These are phyloP conservation scores for Xylaria sp. DNA, from an alignment of 2,329 filamentous ascomycete genomes.

Conservation along the genomic window DNA sequence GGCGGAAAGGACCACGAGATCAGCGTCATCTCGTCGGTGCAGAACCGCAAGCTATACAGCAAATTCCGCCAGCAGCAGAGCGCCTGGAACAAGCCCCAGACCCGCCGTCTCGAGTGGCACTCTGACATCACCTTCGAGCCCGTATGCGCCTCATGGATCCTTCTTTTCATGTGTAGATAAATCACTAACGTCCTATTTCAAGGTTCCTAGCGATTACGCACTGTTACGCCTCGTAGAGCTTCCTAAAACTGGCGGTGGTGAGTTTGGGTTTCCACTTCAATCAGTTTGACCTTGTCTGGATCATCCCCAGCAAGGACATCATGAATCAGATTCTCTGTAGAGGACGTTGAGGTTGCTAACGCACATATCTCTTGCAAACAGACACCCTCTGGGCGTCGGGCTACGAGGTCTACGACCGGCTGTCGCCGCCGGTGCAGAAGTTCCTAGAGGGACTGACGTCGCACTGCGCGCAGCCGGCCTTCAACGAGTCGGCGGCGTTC, in stretches of 20 bases:
- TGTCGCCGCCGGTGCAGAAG: slow-evolving; percentile 58
- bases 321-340: no score
- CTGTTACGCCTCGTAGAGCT: slow-evolving; percentile 59
- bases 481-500: slow-evolving; percentile 53
- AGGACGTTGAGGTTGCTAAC: not conserved
- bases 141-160: slow-evolving; percentile 30
- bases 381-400: slow-evolving; percentile 59
- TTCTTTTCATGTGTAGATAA: not conserved
- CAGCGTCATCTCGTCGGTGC: slow-evolving; percentile 69
- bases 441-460: slow-evolving; percentile 59
- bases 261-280: slow-evolving; percentile 36
- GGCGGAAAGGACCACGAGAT: slow-evolving; percentile 69
- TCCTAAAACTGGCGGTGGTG: slow-evolving; percentile 57
- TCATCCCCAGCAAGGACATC: not conserved
- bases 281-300: not conserved
- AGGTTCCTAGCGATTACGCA: slow-evolving; percentile 58
- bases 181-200: not conserved
- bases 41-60: slow-evolving; percentile 62
- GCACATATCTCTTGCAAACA: slow-evolving; percentile 23
- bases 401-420: slow-evolving; percentile 60
- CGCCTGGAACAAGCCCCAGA: slow-evolving; percentile 54
- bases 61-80: slow-evolving; percentile 32
- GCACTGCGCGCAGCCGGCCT: slow-evolving; percentile 56
- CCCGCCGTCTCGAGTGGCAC: slow-evolving; percentile 59
- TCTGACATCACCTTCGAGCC: slow-evolving; percentile 68